Base-by-base conservation (phyloP, 306 rosid genomes). In the Vigna radiata region DNA sequence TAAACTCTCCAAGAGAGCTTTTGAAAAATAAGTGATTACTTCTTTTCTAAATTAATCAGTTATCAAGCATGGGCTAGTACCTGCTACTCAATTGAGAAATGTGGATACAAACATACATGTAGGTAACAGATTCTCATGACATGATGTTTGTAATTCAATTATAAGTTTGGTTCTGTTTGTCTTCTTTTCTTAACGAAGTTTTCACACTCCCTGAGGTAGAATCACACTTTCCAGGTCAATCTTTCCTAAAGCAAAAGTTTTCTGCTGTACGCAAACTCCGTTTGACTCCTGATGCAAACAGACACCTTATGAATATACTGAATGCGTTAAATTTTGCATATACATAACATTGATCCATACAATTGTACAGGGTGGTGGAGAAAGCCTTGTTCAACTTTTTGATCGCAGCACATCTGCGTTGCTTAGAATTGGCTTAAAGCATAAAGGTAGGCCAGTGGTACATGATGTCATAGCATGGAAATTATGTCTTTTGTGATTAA, bases 321-420 rank as follows among this genome's bases (percentile, higher is more conserved):
- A 72, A 31, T 64, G 46, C 66, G 76, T 78, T 63, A 15, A 74
- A 43, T 56, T 48, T 31, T 76, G 55, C 78, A 8, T 66, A 9
- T 63, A 6, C 50, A 23, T 76, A 73, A 56, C 55, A 60, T 77
- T 77, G 72, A 47, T 83, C 75, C 75, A 23, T 74, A 50, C 53
- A 63, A 18, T 55, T 52, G 37, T 60, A 27, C 86, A 95, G 97
- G 99, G 97, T 50, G 99, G 97, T 31, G 99, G 99, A 67, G 99
- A 95, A 86, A 92, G 97, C 80, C 86, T 81, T 73, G 92, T 79
- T 78, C 96, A 88, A 77, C 94, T 95, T 81, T 86, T 72, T 74
- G 83, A 86, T 44, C 97, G 97, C 66, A 69, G 96, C 83, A 86
- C 93, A 55, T 87, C 96, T 76, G 80, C 92, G 60, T 67, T 92